Conservation (phyloP, 2,329 filamentous ascomycete species). For the Calonectria multiphialidica region DNA sequence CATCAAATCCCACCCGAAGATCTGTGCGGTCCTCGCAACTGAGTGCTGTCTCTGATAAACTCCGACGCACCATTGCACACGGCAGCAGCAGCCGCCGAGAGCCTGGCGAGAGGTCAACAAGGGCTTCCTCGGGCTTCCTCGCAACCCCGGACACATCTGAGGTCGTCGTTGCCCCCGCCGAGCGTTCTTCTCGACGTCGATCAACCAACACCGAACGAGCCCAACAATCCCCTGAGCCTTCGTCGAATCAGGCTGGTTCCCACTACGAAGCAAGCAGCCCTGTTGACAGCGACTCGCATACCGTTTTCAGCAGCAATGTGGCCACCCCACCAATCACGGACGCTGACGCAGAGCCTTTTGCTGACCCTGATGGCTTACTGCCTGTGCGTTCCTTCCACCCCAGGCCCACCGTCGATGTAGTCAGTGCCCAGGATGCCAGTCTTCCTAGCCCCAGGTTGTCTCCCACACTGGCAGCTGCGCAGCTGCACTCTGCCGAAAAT, state of each 20-base stretch:
- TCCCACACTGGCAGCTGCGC: constrained; percentile 83
- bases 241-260: constrained; percentile 48
- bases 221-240: constrained; percentile 60
- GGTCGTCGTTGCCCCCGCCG: constrained; percentile 43
- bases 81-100: constrained; percentile 41
- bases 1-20: constrained; percentile 39
- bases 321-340: constrained; percentile 84
- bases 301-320: constrained; percentile 72
- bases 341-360: constrained; percentile 73
- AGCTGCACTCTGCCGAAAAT: constrained; percentile 61
- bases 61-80: constrained; percentile 49
- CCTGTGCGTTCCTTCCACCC: constrained; percentile 61
- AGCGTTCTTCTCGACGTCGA: constrained; percentile 55
- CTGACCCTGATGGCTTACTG: constrained; percentile 63
- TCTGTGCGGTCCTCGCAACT: constrained; percentile 44
- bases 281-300: constrained; percentile 66
- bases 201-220: constrained; percentile 55
- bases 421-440: constrained; percentile 87
- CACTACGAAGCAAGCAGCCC: constrained; percentile 64
- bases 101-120: constrained; percentile 37
- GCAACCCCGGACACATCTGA: constrained; percentile 72
- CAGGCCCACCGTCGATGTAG: constrained; percentile 72
- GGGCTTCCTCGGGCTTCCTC: constrained; percentile 52
- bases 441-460: constrained; percentile 95
- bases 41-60: constrained; percentile 49